Base-by-base conservation (phyloP, 2,329 filamentous ascomycete species). In the Graphilbum ipis-grandicollis region DNA sequence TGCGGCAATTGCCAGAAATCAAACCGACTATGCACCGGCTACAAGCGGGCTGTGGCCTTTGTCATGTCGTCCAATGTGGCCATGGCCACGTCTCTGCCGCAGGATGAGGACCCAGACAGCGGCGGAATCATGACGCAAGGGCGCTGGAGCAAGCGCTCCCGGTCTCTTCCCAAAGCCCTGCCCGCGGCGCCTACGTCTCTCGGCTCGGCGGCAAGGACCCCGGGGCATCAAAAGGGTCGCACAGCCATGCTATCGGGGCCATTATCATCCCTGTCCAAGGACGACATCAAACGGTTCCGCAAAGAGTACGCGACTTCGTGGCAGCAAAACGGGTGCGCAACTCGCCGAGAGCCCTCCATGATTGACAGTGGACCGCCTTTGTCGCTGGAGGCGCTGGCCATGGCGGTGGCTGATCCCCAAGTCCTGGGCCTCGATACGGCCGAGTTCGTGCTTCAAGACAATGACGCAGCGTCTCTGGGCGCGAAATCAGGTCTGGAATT, bases 1-100 rank as follows among this genome's bases (percentile, higher is more conserved):
- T 49, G 47, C 22, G 38, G 31, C 41, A 47, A 60, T 38, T 49
- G 47, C 39, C 36, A 33, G 23, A 47, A 46, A 25, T 44, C 45
- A 9, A 43, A 41, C 23, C 44, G 47, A 3, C 19, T 46, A 4
- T 49, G 47, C 33, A 47, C 46, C 3, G 46, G 47, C 19, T 49
- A 49, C 35, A 41, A 44, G 34, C 42, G 46, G 10, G 36, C 43
- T 3, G 36, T 43, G 32, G 43, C 43, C 4, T 45, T 45, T 38
- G 39, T 45, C 19, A 37, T 45, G 37, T 41, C 41, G 14, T 34
- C 41, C 1, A 39, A 40, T 15, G 39, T 45, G 18, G 18, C 30
- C 3, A 12, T 42, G n/a, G 30, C 23, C 5, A 32, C 23, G 10
- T 28, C 41, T 0, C 30, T 19, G 4, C 12, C 19, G 9, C 33